These are phyloP conservation scores for Leishmania major DNA, from an alignment of 208 protist genomes.

Conservation along the genomic window DNA sequence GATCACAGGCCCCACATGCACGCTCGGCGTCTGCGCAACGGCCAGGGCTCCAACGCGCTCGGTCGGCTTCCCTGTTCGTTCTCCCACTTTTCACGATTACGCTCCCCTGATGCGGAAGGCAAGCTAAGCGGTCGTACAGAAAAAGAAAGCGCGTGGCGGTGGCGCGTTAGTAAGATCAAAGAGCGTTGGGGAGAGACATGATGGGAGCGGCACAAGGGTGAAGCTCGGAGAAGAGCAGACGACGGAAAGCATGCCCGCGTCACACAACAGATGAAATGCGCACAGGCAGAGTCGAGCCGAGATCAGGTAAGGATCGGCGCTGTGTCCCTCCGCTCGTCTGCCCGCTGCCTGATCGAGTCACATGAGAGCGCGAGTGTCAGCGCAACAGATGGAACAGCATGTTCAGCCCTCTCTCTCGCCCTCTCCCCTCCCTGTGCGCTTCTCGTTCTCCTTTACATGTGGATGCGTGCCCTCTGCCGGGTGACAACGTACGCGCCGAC, in stretches of 20 bases:
- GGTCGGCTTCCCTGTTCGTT: background rate
- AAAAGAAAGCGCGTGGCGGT: background rate
- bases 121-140: background rate
- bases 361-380: background rate
- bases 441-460: background rate
- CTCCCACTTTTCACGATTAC: background rate
- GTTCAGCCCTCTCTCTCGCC: background rate
- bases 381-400: background rate
- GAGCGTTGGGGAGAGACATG: background rate
- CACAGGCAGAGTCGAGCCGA: background rate
- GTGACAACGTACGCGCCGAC: background rate
- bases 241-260: background rate
- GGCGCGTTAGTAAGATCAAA: background rate
- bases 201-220: background rate
- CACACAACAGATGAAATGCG: background rate
- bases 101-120: background rate
- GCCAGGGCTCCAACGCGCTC: background rate
- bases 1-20: slow-evolving; percentile 1
- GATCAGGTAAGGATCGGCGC: too few species aligned
- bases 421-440: background rate
- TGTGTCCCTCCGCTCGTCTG: background rate
- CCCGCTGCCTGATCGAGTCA: background rate
- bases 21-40: background rate
- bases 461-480: background rate
- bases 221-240: background rate